Evolutionary conservation across 176 grass and related monocot species (phyloP).

Genomic region (Eragrostis nindensis): DNA sequence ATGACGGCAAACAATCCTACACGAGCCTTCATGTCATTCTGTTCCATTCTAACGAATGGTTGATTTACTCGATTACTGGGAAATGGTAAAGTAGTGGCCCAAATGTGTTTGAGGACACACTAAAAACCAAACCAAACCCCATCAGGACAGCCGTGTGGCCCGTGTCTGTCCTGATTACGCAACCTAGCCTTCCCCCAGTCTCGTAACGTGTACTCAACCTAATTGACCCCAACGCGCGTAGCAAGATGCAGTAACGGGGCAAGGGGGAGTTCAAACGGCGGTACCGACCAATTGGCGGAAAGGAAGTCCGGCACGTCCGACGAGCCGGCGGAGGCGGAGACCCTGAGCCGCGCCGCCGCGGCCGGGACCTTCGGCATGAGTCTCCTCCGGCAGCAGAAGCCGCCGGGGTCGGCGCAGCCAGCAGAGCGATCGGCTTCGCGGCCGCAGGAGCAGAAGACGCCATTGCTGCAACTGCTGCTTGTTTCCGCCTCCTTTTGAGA

Average conservation of each 20-base stretch:
- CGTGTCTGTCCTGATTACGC: conserved; percentile 20
- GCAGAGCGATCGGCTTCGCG: conserved; percentile 29
- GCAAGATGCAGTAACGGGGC: neutral
- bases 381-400: neutral
- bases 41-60: too few relatives aligned
- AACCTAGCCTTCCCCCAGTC: neutral
- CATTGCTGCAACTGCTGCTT: conserved; percentile 31
- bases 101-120: too few relatives aligned
- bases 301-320: conserved; percentile 89
- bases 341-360: conserved; percentile 26
- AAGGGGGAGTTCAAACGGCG: neutral
- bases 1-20: too few relatives aligned
- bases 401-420: neutral
- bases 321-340: conserved; percentile 41
- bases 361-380: neutral
- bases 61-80: too few relatives aligned
- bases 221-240: neutral
- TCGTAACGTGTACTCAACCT: neutral
- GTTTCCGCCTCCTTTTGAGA: neutral
- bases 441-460: conserved; percentile 44
- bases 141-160: neutral
- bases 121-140: neutral
- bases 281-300: conserved; percentile 73
- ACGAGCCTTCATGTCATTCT: too few relatives aligned
- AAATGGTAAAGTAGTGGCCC: too few relatives aligned